Conservation (phyloP, 1,139 yeast genomes). For the Kodamaea arcana region DNA sequence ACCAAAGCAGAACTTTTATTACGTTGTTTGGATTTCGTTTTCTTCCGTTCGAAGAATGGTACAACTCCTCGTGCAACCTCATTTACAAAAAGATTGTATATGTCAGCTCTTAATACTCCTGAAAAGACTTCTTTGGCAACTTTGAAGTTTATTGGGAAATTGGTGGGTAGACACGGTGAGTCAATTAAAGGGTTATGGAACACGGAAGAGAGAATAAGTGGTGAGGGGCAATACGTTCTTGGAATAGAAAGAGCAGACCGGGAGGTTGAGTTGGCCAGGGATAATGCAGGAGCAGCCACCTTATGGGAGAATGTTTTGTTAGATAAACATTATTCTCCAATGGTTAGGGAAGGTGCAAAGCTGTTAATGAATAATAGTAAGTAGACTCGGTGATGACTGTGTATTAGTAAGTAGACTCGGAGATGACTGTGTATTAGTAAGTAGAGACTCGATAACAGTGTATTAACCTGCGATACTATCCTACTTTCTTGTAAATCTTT, state of each 20-base stretch:
- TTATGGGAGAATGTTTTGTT: conserved; percentile 82
- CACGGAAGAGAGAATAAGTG: conserved; percentile 76
- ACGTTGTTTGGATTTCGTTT: conserved; percentile 73
- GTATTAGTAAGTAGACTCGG: too few relatives aligned
- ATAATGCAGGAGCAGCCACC: conserved; percentile 84
- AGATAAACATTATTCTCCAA: conserved; percentile 77
- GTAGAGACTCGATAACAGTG: too few relatives aligned
- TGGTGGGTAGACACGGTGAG: conserved; percentile 62
- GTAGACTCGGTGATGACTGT: too few relatives aligned
- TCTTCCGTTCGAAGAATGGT: conserved; percentile 73
- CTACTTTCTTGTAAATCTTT: too few relatives aligned
- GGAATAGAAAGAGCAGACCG: conserved; percentile 53
- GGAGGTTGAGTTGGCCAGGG: conserved; percentile 61
- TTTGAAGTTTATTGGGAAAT: conserved; percentile 71
- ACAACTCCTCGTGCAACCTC: conserved; percentile 73
- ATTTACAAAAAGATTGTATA: conserved; percentile 74
- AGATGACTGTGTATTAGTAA: too few relatives aligned
- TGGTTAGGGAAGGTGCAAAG: conserved; percentile 53
- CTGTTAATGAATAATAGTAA: conserved; percentile 43
- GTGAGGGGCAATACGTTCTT: conserved; percentile 66
- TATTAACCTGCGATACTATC: too few relatives aligned
- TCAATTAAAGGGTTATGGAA: conserved; percentile 72
- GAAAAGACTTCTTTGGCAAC: conserved; percentile 82
- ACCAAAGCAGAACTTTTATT: conserved; percentile 84
- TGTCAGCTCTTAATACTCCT: conserved; percentile 68